These are phyloP conservation scores for Beauveria medogensis DNA, from an alignment of 2,329 filamentous ascomycete species.

Conservation along the genomic window DNA sequence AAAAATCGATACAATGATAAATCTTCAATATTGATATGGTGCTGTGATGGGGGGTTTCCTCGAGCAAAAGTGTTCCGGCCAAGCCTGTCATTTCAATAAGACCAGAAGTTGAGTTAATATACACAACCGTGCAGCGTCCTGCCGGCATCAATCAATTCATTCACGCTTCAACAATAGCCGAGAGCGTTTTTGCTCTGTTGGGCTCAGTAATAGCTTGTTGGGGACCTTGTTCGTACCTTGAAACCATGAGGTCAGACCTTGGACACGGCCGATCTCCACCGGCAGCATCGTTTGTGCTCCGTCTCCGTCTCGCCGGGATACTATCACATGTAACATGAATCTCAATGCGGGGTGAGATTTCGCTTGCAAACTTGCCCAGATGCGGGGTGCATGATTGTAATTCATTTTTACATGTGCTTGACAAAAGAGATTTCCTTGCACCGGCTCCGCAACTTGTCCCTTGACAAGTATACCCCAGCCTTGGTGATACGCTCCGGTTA, in stretches of 20 bases:
- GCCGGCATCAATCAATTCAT: neutral
- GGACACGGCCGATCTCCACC: neutral
- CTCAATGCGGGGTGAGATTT: neutral
- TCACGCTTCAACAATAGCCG: neutral
- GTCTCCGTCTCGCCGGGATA: neutral
- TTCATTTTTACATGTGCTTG: no score
- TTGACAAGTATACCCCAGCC: no score
- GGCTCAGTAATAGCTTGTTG: neutral
- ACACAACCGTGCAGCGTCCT: neutral
- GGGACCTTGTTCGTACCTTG: neutral
- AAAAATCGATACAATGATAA: neutral
- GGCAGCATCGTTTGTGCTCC: neutral
- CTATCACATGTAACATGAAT: neutral
- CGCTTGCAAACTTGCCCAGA: neutral
- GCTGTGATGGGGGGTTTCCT: neutral
- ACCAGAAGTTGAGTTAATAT: neutral
- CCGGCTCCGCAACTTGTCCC: no score
- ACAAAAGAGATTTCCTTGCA: no score
- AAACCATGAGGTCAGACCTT: neutral
- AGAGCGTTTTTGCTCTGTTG: neutral
- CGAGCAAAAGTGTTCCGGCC: neutral
- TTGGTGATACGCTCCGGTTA: no score
- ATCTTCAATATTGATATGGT: neutral
- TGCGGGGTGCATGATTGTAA: no score
- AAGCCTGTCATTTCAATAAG: neutral